Evolutionary conservation across 1,284 basidiomycete species (phyloP), one percentile per base, ranked within the genome.

Genomic region (Wolfiporia cocos): DNA sequence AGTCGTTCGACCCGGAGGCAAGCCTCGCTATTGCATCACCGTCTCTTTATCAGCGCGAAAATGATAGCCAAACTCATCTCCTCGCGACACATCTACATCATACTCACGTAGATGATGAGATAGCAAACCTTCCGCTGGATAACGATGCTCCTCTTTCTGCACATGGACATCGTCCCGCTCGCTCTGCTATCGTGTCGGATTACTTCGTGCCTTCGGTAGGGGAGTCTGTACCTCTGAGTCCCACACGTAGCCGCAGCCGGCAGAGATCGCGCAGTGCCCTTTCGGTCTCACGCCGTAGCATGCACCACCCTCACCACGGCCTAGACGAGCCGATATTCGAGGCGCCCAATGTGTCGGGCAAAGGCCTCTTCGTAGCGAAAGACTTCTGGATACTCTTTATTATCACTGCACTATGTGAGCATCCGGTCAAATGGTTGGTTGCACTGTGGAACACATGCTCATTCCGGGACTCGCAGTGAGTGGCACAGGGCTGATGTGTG

Each of bases 401-500:
- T 1, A 80, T 90, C 37, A 71, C 90, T 38, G 78, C 81, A 0
- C 66, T 92, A 34, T 64, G 86, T 88, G 54, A 52, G 85, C 12
- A 15, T 29, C 18, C 33, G 20, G 24, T 30, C 6, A 15, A 10
- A 17, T 21, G 14, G 14, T n/a, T 37, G 34, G 12, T 44, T 14
- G 26, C 31, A 7, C 7, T 29, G n/a, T n/a, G n/a, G n/a, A n/a
- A 9, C 28, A 29, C n/a, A 36, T 15, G 22, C 15, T 19, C 18
- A 11, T 19, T 36, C 21, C 20, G 28, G 28, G 9, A 14, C 14
- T 28, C 26, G 5, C 46, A 90, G 88, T 95, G 46, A 84, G 82
- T 47, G 93, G 93, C 11, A 91, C 86, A 1, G 92, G 93, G 0
- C 53, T 97, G 23, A 90, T 93, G 82, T 94, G 85, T 88, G 58